Evolutionary conservation across 1,284 basidiomycete genomes (phyloP).

Genomic region (Fomitiporia mediterranea): DNA sequence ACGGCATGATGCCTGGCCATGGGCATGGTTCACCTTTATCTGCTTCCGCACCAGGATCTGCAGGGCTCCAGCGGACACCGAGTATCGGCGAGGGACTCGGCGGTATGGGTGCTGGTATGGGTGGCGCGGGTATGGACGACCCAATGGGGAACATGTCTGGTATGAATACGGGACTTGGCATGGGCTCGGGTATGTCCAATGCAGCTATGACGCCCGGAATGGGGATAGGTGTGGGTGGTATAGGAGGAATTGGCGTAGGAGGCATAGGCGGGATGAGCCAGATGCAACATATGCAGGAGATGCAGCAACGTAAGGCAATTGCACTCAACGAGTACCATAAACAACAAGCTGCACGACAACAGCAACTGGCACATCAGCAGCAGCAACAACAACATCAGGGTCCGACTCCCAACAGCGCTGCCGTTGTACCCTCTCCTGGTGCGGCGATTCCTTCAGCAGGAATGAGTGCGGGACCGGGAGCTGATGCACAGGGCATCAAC

Average conservation of each 20-base stretch:
- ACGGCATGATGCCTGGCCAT: background rate
- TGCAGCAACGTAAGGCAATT: slow-evolving; percentile 18
- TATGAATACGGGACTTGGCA: background rate
- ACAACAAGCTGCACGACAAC: slow-evolving; percentile 13
- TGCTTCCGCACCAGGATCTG: background rate
- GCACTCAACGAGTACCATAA: slow-evolving; percentile 9
- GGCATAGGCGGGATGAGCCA: slow-evolving; percentile 15
- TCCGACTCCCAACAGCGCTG: slow-evolving; percentile 6
- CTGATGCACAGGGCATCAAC: background rate
- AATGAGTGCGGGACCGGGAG: background rate
- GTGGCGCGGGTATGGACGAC: background rate
- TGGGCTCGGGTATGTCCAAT: slow-evolving; percentile 18
- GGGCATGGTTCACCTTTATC: slow-evolving; percentile 7
- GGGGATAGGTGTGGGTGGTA: slow-evolving; percentile 22
- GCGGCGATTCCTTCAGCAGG: background rate
- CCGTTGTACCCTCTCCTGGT: background rate
- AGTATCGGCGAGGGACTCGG: slow-evolving; percentile 10
- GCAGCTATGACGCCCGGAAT: slow-evolving; percentile 16
- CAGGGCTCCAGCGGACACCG: slow-evolving; percentile 3
- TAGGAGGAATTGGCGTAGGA: slow-evolving; percentile 21
- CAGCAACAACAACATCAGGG: slow-evolving; percentile 24
- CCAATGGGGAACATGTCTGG: background rate
- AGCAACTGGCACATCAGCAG: slow-evolving; percentile 19
- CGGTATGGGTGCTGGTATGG: slow-evolving; percentile 4
- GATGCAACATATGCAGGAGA: slow-evolving; percentile 19